Evolutionary conservation across 306 rosid genomes (phyloP).

Genomic region (Castanopsis chinensis): DNA sequence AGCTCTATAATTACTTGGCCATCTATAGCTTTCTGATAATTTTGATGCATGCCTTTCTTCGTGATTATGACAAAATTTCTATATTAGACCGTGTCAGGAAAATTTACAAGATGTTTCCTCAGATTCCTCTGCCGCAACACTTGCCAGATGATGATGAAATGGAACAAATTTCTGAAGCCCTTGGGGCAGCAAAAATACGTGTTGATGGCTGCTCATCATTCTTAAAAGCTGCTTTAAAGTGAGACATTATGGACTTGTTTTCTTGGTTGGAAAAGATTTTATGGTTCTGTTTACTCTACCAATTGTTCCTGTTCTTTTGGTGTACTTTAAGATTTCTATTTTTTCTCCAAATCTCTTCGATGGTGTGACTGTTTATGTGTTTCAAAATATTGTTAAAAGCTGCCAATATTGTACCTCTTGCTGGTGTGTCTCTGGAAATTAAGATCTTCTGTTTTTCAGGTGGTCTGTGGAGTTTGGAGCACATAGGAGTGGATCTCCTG

Average conservation of each 20-base stretch:
- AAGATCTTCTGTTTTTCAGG: conserved; percentile 37
- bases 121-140: conserved; percentile 63
- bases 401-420: background rate
- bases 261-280: background rate
- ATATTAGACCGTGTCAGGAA: conserved; percentile 63
- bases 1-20: conserved; percentile 11
- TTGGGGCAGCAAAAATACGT: conserved; percentile 79
- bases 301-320: background rate
- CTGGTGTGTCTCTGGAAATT: background rate
- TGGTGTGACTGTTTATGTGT: background rate
- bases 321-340: background rate
- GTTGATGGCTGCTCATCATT: conserved; percentile 92
- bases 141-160: conserved; percentile 74
- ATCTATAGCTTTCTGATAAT: conserved; percentile 18
- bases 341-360: background rate
- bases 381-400: background rate
- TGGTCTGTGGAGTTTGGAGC: conserved; percentile 91
- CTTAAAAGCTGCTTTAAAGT: conserved; percentile 89
- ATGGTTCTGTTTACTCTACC: background rate
- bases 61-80: conserved; percentile 36
- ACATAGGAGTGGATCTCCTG: conserved; percentile 66
- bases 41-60: conserved; percentile 6
- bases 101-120: conserved; percentile 71
- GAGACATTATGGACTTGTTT: conserved; percentile 22
- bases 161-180: conserved; percentile 76